A percentile compares a stretch with the other conserved stretches of the same genome.
phyloP scores from a whole-genome alignment of 169 alveolate genomes.

The Perkinsus chesapeaki region DNA sequence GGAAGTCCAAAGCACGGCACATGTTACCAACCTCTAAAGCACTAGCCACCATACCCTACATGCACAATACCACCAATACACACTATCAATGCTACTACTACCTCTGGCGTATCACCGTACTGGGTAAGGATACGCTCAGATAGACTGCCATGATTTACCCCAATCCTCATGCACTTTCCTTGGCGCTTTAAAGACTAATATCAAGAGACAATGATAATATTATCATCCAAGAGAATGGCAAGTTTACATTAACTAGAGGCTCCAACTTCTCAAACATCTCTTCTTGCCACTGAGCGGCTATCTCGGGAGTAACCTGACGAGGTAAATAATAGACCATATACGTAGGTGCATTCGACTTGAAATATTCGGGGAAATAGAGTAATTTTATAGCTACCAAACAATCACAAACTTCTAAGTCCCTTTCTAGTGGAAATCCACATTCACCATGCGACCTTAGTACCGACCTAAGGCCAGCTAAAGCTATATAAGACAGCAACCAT shows the following conservation, averaged over 20 bases:
- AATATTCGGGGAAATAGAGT: too few relatives aligned
- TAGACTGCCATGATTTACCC: slow-evolving; percentile 29
- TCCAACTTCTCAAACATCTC: not conserved
- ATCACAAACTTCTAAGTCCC: too few relatives aligned
- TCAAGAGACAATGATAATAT: not conserved
- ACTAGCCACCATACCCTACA: slow-evolving; percentile 64
- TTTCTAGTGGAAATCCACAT: too few relatives aligned
- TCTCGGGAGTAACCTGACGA: not conserved
- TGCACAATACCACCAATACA: not conserved
- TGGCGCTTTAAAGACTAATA: not conserved
- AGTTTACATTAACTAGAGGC: not conserved
- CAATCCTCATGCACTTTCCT: not conserved
- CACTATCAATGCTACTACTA: not conserved
- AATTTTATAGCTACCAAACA: too few relatives aligned
- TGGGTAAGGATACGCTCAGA: slow-evolving; percentile 58
- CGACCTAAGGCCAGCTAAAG: too few relatives aligned
- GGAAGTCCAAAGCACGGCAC: slow-evolving; percentile 51
- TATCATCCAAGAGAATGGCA: not conserved
- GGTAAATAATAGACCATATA: too few relatives aligned
- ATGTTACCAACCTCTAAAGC: slow-evolving; percentile 66
- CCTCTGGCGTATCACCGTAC: slow-evolving; percentile 65
- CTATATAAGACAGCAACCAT: not conserved
- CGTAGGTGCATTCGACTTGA: too few relatives aligned
- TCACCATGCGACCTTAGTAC: too few relatives aligned
- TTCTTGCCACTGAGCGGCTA: not conserved